phyloP scores from a whole-genome alignment of 257 asterid species.

The Pogostemon cablin region DNA sequence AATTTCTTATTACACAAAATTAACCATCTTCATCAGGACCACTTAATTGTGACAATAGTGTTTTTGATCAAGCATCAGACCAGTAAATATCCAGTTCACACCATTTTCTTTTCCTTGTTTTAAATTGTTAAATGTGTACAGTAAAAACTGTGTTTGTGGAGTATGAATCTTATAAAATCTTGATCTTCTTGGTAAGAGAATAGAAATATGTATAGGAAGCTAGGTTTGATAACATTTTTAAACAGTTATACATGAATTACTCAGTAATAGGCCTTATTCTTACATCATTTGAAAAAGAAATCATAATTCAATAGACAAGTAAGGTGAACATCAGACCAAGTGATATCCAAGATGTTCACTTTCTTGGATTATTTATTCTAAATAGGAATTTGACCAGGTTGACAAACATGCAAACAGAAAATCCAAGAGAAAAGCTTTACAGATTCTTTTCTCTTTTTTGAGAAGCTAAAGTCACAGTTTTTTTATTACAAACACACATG shows the following conservation, averaged over 20 bases:
- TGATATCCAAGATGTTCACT: slow-evolving; percentile 5
- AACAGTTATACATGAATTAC: neutral
- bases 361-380: neutral
- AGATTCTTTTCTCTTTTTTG: neutral
- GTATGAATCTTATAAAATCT: slow-evolving; percentile 6
- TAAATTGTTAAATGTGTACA: no score
- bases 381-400: neutral
- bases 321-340: slow-evolving; percentile 41
- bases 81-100: neutral
- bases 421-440: neutral
- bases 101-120: no score
- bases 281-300: slow-evolving; percentile 4
- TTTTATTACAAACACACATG: no score
- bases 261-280: neutral
- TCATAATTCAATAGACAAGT: neutral
- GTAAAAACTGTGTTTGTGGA: neutral
- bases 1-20: neutral
- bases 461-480: neutral
- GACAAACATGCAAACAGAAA: neutral
- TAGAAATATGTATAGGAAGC: no score
- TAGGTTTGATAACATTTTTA: no score
- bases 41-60: neutral
- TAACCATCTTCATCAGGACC: neutral
- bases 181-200: no score
- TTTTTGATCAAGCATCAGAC: slow-evolving; percentile 25